Evolutionary conservation across 805 yeast species (phyloP).

Genomic region (Saturnispora ahearnii): DNA sequence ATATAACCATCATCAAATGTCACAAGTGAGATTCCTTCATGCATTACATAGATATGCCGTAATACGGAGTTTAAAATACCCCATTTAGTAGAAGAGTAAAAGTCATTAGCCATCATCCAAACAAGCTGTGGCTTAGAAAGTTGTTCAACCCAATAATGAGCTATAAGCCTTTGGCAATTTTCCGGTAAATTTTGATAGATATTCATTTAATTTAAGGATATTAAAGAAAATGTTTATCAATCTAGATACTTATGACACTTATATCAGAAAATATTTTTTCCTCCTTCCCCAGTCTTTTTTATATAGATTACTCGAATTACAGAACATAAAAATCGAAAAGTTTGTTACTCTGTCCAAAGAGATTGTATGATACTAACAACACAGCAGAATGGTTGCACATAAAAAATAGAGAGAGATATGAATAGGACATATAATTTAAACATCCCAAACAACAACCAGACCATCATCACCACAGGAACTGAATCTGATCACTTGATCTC

Average conservation of each 20-base stretch:
- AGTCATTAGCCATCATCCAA: slow-evolving; percentile 1
- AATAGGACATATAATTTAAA: slow-evolving; percentile 21
- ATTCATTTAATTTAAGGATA: neutral
- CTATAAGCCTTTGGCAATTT: neutral
- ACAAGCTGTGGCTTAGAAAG: neutral
- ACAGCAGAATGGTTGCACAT: neutral
- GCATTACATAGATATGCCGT: neutral
- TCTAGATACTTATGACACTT: neutral
- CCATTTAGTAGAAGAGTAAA: slow-evolving; percentile 4
- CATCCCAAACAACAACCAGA: slow-evolving; percentile 68
- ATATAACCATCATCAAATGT: neutral
- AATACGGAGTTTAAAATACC: neutral
- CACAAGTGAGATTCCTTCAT: neutral
- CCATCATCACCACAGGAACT: slow-evolving; percentile 88
- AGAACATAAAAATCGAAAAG: neutral
- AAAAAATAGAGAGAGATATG: neutral
- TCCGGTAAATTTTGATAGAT: neutral
- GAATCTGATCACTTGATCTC: slow-evolving; percentile 41
- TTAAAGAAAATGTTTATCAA: too few species aligned
- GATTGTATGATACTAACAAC: too few species aligned
- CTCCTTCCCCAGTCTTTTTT: neutral
- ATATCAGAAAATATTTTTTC: neutral
- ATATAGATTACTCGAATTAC: neutral
- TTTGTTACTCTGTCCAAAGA: neutral
- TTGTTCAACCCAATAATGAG: neutral